Evolutionary conservation across 306 rosid species (phyloP).

Genomic region (Lathyrus aphaca): DNA sequence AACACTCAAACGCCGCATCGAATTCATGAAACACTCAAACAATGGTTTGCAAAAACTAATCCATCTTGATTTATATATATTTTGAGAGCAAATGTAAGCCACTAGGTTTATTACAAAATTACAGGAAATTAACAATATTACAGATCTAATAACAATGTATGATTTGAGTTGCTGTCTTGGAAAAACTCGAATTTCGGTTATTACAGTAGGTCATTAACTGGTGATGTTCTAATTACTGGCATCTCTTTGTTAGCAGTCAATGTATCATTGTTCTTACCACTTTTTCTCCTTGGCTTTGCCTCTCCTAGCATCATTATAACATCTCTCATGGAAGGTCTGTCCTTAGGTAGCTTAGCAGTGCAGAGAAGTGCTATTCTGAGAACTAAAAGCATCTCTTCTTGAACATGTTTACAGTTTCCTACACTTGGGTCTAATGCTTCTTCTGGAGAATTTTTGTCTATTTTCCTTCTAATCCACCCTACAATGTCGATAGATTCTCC

Average conservation of each 20-base stretch:
- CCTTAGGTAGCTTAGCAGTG: slow-evolving; percentile 88
- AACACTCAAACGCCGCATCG: slow-evolving; percentile 20
- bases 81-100: slow-evolving; percentile 36
- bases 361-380: slow-evolving; percentile 91
- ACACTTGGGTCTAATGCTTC: slow-evolving; percentile 75
- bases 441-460: slow-evolving; percentile 65
- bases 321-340: slow-evolving; percentile 95
- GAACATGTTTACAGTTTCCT: slow-evolving; percentile 87
- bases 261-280: slow-evolving; percentile 55
- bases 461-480: slow-evolving; percentile 79
- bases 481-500: slow-evolving; percentile 82
- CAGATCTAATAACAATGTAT: slow-evolving; percentile 46
- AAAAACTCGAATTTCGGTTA: slow-evolving; percentile 34
- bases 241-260: slow-evolving; percentile 55
- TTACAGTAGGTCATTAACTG: slow-evolving; percentile 68
- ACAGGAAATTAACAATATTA: slow-evolving; percentile 40
- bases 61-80: slow-evolving; percentile 42
- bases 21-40: slow-evolving; percentile 26
- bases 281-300: slow-evolving; percentile 89
- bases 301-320: slow-evolving; percentile 92
- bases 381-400: slow-evolving; percentile 91
- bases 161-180: slow-evolving; percentile 30
- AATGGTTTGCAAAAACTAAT: slow-evolving; percentile 41
- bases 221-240: slow-evolving; percentile 63
- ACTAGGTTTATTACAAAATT: slow-evolving; percentile 49